Conservation (phyloP, 2,329 filamentous ascomycete species). For the Verticillium nubilum region DNA sequence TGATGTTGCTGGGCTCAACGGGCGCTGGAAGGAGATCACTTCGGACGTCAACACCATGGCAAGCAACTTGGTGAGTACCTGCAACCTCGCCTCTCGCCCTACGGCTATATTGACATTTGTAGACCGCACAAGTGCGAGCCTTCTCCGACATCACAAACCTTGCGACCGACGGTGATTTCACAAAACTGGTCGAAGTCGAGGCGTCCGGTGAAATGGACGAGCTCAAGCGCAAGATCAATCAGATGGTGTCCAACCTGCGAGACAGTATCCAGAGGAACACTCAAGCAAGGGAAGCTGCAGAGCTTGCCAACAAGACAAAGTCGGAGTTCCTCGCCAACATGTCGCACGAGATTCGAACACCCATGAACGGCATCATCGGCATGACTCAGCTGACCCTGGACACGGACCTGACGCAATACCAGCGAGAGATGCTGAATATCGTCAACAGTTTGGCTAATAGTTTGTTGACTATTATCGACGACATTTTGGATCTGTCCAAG, state of each 20-base stretch:
- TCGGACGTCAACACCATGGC: constrained; percentile 95
- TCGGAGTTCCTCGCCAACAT: constrained; percentile 98
- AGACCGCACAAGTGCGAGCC: constrained; percentile 94
- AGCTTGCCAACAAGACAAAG: constrained; percentile 96
- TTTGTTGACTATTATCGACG: constrained; percentile 92
- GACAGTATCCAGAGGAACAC: constrained; percentile 98
- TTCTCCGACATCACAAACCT: constrained; percentile 99
- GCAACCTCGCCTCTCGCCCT: neutral
- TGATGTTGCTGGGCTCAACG: constrained; percentile 86
- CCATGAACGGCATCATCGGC: constrained; percentile 95
- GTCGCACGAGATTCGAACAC: constrained; percentile 97
- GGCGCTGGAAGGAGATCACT: constrained; percentile 97
- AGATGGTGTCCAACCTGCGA: constrained; percentile 94
- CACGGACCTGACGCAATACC: constrained; percentile 89
- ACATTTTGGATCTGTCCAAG: constrained; percentile 69
- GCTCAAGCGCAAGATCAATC: constrained; percentile 97
- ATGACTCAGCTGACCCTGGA: constrained; percentile 97
- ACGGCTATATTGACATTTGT: constrained; percentile 29
- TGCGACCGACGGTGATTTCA: constrained; percentile 95
- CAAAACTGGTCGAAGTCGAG: constrained; percentile 92
- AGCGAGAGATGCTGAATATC: constrained; percentile 97
- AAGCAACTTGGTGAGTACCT: constrained; percentile 48
- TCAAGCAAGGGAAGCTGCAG: constrained; percentile 89
- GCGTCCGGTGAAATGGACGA: constrained; percentile 99
- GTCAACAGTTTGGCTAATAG: constrained; percentile 96